Evolutionary conservation across 768 basidiomycete genomes (phyloP), one percentile per base, ranked within the genome.

Genomic region (Grammothele lineata): DNA sequence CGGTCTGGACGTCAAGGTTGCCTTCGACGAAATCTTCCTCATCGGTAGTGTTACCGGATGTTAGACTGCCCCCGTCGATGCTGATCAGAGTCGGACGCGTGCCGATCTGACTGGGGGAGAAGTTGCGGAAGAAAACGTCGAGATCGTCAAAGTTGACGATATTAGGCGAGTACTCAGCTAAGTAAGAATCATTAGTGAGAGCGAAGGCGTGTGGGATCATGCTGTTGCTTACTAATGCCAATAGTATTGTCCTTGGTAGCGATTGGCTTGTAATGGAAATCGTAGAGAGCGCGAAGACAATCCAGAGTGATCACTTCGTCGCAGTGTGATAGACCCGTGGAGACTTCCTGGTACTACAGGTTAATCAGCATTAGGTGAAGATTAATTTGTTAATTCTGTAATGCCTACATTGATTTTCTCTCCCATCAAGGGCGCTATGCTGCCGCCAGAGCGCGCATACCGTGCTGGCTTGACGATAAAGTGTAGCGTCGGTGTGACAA

Each of bases 1-100:
- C 78, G 39, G 85, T 87, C 62, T 87, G 76, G n/a, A 87, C 76
- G 58, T 89, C 87, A 4, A 89, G 74, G 56, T 83, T 73, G 17
- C 83, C 82, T 69, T 87, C 87, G 14, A 11, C 37, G 15, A 26
- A 7, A 4, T 25, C 23, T 36, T 4, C 19, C 34, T 46, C 43
- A 14, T 30, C 27, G 27, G 8, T 34, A 15, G 42, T 37, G 12
- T 72, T 78, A 32, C 81, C 80, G 24, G 67, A 67, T 19, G 63
- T 54, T 49, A 78, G 75, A 32, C 70, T 25, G 69, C 77, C 77
- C 47, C 58, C 64, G 38, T 66, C 58, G 42, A 62, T 62, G 4
- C 61, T 50, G 35, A 60, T 63, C 10, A 75, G 55, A 7, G 51
- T 53, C 1, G 76, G 77, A 5, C 67, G 55, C 35, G 60, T 60